phyloP scores from a whole-genome alignment of 2,329 filamentous ascomycete species.

The Alternaria consortialis region DNA sequence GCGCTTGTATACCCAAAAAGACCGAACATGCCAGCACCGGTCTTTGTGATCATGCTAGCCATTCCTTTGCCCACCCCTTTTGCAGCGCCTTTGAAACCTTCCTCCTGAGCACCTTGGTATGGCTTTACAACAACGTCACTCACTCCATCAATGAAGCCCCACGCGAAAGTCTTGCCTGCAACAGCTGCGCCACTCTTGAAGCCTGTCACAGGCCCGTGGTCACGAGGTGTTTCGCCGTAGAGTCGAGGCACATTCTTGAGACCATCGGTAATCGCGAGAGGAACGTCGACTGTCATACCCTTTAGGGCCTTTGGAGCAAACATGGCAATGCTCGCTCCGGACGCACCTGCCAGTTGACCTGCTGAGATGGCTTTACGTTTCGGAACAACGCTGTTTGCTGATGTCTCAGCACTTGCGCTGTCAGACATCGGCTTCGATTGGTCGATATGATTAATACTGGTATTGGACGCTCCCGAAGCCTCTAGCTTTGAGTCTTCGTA shows the following conservation, averaged over 20 bases:
- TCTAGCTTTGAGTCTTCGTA: not conserved
- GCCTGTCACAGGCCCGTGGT: conserved; percentile 75
- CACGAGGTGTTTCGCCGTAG: conserved; percentile 80
- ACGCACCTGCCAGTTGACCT: conserved; percentile 16
- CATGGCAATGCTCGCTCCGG: conserved; percentile 19
- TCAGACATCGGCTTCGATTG: not conserved
- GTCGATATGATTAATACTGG: not conserved
- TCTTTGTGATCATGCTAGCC: conserved; percentile 19
- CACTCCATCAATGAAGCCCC: conserved; percentile 79
- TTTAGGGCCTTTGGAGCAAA: conserved; percentile 26
- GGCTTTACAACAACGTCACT: conserved; percentile 81
- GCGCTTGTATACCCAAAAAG: conserved; percentile 23
- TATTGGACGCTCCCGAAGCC: not conserved
- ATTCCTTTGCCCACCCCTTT: conserved; percentile 48
- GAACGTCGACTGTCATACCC: conserved; percentile 65
- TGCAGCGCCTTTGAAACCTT: conserved; percentile 66
- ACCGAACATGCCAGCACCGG: conserved; percentile 25
- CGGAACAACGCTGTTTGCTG: not conserved
- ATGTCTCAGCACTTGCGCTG: not conserved
- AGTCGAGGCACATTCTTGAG: conserved; percentile 83
- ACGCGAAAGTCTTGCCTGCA: conserved; percentile 76
- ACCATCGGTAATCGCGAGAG: conserved; percentile 65
- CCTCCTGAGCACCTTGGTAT: conserved; percentile 68
- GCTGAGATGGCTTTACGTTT: not conserved
- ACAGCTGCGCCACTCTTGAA: conserved; percentile 75